Percentiles rank a stretch among this genome's conserved stretches.
These are phyloP conservation scores for Cyclocybe aegerita DNA, from an alignment of 768 basidiomycete genomes.

Conservation along the genomic window DNA sequence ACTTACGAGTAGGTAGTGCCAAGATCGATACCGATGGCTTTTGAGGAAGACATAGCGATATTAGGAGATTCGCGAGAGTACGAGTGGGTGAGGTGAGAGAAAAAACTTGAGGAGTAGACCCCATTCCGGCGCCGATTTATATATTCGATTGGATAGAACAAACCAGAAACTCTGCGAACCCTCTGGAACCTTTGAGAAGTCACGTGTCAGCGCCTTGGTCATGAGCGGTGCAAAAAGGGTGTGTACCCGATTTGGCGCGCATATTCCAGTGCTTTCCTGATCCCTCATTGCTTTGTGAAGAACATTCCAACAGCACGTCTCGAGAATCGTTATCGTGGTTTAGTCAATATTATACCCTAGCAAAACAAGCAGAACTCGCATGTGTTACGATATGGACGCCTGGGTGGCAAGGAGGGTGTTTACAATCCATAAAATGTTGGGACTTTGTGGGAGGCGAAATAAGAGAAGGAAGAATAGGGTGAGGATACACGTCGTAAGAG, in stretches of 20 bases:
- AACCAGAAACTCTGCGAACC: constrained; percentile 42
- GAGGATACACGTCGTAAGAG: constrained; percentile 11
- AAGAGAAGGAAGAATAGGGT: constrained; percentile 8
- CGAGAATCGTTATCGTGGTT: too few relatives aligned
- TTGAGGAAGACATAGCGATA: constrained; percentile 54
- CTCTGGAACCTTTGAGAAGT: constrained; percentile 42
- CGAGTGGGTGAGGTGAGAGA: constrained; percentile 14
- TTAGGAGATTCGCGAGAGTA: constrained; percentile 9
- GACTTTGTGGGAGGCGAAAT: constrained; percentile 6
- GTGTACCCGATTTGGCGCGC: not conserved
- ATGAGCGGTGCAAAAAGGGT: constrained; percentile 10
- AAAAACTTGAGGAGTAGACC: constrained; percentile 16
- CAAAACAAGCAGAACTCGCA: too few relatives aligned
- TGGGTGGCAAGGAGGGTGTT: not conserved
- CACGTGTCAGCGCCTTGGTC: constrained; percentile 32
- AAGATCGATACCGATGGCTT: constrained; percentile 89
- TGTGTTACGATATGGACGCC: too few relatives aligned
- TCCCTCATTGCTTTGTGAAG: constrained; percentile 3
- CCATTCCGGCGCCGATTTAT: constrained; percentile 28
- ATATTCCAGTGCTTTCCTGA: constrained; percentile 17
- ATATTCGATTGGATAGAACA: constrained; percentile 34
- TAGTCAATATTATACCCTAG: too few relatives aligned
- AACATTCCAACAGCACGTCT: not conserved
- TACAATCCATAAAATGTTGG: constrained; percentile 6
- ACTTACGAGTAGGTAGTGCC: constrained; percentile 92